Evolutionary conservation across 169 alveolate genomes (phyloP).

Genomic region (Plasmodium vivax): DNA sequence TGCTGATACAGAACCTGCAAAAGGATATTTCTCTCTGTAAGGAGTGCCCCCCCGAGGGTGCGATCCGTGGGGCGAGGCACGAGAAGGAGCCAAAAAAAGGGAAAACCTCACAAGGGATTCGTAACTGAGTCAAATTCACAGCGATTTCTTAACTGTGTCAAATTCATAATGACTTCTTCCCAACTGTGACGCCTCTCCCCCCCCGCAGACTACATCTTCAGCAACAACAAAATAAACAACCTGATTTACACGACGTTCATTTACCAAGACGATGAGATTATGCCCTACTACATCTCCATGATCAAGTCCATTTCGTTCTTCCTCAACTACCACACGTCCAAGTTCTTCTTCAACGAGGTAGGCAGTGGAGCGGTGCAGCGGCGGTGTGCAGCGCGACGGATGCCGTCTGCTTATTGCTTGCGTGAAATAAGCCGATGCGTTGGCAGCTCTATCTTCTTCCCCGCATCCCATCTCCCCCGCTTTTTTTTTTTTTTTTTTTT

Average conservation of each 20-base stretch:
- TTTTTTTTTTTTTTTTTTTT: neutral
- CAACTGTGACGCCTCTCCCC: neutral
- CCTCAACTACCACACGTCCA: constrained; percentile 51
- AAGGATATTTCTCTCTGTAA: constrained; percentile 64
- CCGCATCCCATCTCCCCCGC: neutral
- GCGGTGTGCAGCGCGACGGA: neutral
- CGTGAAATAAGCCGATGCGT: neutral
- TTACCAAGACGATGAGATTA: constrained; percentile 65
- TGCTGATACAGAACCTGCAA: constrained; percentile 40
- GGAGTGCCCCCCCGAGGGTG: neutral
- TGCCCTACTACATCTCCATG: constrained; percentile 63
- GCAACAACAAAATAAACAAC: constrained; percentile 59
- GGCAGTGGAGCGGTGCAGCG: neutral
- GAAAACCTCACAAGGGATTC: neutral
- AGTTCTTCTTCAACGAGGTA: constrained; percentile 67
- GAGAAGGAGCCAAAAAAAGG: neutral
- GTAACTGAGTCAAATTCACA: too few relatives aligned
- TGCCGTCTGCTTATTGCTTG: neutral
- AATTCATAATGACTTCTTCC: neutral
- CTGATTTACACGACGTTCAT: constrained; percentile 52
- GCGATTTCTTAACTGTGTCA: too few relatives aligned
- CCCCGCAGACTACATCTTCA: constrained; percentile 37
- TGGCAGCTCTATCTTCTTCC: neutral
- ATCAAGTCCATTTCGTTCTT: constrained; percentile 55
- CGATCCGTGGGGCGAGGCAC: neutral